These are phyloP conservation scores for Paramyrothecium roridum DNA, from an alignment of 2,329 filamentous ascomycete species.

Conservation along the genomic window DNA sequence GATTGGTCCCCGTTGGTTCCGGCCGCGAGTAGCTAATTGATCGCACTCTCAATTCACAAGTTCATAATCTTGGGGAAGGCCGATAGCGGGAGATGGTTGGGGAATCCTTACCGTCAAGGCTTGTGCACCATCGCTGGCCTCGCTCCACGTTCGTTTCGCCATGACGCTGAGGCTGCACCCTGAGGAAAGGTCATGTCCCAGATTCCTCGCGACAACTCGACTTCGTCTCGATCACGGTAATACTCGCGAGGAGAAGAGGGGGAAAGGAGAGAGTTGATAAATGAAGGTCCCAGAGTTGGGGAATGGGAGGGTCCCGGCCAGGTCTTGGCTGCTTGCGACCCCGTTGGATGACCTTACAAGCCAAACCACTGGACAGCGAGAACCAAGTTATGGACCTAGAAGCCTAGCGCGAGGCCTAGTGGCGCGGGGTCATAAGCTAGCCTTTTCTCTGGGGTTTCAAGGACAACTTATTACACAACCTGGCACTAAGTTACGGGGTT, in stretches of 20 bases:
- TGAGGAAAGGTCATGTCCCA: neutral
- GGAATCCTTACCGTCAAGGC: neutral
- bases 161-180: neutral
- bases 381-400: neutral
- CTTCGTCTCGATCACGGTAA: neutral
- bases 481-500: neutral
- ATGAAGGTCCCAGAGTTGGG: neutral
- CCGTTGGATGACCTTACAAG: neutral
- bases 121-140: neutral
- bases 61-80: neutral
- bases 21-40: neutral
- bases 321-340: no score
- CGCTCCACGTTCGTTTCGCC: neutral
- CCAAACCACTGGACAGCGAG: neutral
- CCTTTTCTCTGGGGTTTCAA: neutral
- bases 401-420: neutral
- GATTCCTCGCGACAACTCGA: neutral
- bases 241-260: neutral
- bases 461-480: neutral
- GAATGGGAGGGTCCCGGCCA: neutral
- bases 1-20: conserved; percentile 9
- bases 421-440: neutral
- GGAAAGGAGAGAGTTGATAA: neutral
- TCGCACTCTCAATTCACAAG: neutral
- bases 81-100: neutral